These are phyloP conservation scores for Fusarium sp. DNA, from an alignment of 2,329 filamentous ascomycete genomes.

Conservation along the genomic window DNA sequence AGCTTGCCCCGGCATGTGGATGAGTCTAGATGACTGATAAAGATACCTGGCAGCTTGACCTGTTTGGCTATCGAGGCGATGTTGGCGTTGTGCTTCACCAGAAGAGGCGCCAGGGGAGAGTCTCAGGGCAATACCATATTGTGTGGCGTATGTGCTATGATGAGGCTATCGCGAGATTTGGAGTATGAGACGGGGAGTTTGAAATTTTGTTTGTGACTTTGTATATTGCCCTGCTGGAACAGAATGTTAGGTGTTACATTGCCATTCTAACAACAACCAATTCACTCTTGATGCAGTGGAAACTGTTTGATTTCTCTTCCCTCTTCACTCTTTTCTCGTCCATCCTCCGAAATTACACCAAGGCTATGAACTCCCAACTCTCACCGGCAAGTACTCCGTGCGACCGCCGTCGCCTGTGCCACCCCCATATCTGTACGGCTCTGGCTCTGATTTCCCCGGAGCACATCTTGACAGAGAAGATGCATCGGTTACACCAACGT, in stretches of 20 bases:
- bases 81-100: background rate
- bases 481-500: conserved; percentile 27
- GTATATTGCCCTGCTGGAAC: background rate
- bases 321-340: conserved; percentile 19
- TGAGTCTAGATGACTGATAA: background rate
- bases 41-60: background rate
- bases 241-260: background rate
- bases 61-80: conserved; percentile 11
- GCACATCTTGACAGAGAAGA: background rate
- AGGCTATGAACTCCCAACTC: background rate
- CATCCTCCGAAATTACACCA: background rate
- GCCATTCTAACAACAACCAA: background rate
- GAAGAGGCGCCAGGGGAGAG: background rate
- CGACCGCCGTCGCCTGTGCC: conserved; percentile 7
- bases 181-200: background rate
- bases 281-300: too few species aligned
- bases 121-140: background rate
- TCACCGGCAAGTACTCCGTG: conserved; percentile 5
- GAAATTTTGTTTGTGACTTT: background rate
- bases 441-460: conserved; percentile 5
- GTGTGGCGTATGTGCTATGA: conserved; percentile 2
- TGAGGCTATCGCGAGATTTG: conserved; percentile 27
- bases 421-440: conserved; percentile 3
- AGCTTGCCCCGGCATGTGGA: conserved; percentile 20
- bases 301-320: conserved; percentile 1